These are phyloP conservation scores for Naganishia friedmannii DNA, from an alignment of 768 basidiomycete species.

Conservation along the genomic window DNA sequence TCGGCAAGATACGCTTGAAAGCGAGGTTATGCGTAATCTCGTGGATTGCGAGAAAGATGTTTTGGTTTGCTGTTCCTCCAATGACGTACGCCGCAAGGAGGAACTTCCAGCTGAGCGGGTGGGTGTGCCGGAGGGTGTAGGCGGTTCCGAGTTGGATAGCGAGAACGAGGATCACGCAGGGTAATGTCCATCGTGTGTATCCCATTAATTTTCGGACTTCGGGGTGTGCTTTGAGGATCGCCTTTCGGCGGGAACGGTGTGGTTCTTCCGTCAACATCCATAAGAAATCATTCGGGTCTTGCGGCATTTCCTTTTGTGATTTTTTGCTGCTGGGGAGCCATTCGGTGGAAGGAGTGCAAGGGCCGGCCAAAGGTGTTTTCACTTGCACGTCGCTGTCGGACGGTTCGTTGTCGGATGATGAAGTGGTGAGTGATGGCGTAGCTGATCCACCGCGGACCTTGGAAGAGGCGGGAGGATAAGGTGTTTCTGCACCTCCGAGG, in stretches of 20 bases:
- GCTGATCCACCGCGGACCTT: slow-evolving; percentile 38
- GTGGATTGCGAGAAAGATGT: slow-evolving; percentile 95
- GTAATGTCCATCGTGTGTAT: slow-evolving; percentile 85
- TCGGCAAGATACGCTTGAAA: slow-evolving; percentile 74
- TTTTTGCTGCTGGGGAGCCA: neutral
- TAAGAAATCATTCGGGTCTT: slow-evolving; percentile 80
- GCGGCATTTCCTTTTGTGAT: slow-evolving; percentile 54
- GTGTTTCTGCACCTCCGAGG: slow-evolving; percentile 73
- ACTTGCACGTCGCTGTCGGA: neutral
- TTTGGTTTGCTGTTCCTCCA: slow-evolving; percentile 95
- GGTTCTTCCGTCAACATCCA: slow-evolving; percentile 99
- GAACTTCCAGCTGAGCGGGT: slow-evolving; percentile 69
- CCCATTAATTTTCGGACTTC: slow-evolving; percentile 98
- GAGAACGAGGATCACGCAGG: slow-evolving; percentile 78
- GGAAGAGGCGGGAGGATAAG: slow-evolving; percentile 55
- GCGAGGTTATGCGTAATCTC: slow-evolving; percentile 98
- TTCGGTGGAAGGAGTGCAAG: neutral
- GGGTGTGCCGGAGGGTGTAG: slow-evolving; percentile 64
- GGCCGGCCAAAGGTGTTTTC: neutral
- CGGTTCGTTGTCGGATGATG: slow-evolving; percentile 29
- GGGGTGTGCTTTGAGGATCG: slow-evolving; percentile 90
- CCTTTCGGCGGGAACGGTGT: slow-evolving; percentile 78
- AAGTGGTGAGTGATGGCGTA: slow-evolving; percentile 21
- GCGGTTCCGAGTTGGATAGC: slow-evolving; percentile 68
- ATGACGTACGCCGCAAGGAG: slow-evolving; percentile 74